Conservation (phyloP, 2,329 filamentous ascomycete genomes). For the Fusarium euwallaceae region DNA sequence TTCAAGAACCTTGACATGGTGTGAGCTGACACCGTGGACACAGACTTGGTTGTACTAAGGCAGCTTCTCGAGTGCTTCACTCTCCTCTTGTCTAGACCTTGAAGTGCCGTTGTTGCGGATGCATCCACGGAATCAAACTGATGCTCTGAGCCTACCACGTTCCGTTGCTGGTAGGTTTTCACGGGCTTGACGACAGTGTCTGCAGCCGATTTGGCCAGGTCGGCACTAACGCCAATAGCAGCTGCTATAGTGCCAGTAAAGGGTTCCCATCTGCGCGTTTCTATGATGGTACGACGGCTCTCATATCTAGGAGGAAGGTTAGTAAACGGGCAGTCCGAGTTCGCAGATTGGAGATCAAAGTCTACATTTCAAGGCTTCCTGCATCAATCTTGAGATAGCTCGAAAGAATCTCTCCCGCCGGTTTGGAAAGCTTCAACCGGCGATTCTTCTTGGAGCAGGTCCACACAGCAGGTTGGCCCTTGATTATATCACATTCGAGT, state of each 20-base stretch:
- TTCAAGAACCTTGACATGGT: not conserved
- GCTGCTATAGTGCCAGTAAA: not conserved
- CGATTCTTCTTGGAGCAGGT: not conserved
- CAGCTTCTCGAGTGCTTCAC: not conserved
- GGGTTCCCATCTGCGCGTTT: not conserved
- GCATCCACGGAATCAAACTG: not conserved
- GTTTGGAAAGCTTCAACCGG: not conserved
- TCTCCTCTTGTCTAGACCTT: not conserved
- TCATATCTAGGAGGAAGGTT: not conserved
- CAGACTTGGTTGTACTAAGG: not conserved
- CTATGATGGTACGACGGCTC: not conserved
- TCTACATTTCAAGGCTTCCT: not conserved
- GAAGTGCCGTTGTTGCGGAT: accelerated
- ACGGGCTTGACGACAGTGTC: not conserved
- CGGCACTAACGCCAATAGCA: not conserved
- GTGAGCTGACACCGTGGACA: not conserved
- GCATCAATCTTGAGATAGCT: not conserved
- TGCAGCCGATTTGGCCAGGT: not conserved
- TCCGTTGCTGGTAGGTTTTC: not conserved
- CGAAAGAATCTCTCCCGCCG: not conserved
- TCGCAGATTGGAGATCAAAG: not conserved
- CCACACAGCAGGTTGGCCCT: not conserved
- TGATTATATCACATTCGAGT: conserved; percentile 4
- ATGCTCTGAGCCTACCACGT: not conserved
- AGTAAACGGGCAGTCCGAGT: not conserved